Evolutionary conservation across 257 asterid species (phyloP), one percentile per base, ranked within the genome.

Genomic region (Solanum sejunctum): DNA sequence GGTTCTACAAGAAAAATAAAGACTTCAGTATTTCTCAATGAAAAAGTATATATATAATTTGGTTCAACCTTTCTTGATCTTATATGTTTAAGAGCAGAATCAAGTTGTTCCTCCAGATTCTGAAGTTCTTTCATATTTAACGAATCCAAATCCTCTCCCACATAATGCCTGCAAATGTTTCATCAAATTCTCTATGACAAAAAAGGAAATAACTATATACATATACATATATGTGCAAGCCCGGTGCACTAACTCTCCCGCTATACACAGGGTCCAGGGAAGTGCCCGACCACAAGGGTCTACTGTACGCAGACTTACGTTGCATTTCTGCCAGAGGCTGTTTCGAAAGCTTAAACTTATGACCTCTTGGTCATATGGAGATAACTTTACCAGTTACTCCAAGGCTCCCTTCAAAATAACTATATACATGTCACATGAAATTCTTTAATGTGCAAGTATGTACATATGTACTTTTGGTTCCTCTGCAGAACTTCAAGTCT

Each of bases 101-200:
- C 94, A 16, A 92, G 93, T 39, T 91, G 97, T 17, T 92, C 92
- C 36, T 92, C 94, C 83, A 92, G 85, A 87, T 91, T 92, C 88
- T 91, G 96, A 81, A 92, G 93, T 85, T 93, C 97, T 67, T 87
- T 92, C 84, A 85, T 75, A 87, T 85, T 91, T 91, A 91, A 88
- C 2, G 88, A 84, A 6, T 93, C 94, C n/a, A 93, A 82, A 51
- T 92, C 94, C 88, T 92, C 91, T 16, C 97, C 95, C 89, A 89
- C 88, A 63, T 91, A 92, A 80, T 89, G 97, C 91, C 97, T 93
- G 85, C 72, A 45, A 8, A 7, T 26, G n/a, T 58, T 20, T 58
- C 6, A 20, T 58, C 7, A 58, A 58, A 58, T 20, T 58, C n/a
- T 58, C 64, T 20, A 20, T 36, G 41, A 36, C 0, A 4, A 36